Evolutionary conservation across 1,139 yeast genomes (phyloP), one percentile per base, ranked within the genome.

Genomic region (Debaryomyces sp.): DNA sequence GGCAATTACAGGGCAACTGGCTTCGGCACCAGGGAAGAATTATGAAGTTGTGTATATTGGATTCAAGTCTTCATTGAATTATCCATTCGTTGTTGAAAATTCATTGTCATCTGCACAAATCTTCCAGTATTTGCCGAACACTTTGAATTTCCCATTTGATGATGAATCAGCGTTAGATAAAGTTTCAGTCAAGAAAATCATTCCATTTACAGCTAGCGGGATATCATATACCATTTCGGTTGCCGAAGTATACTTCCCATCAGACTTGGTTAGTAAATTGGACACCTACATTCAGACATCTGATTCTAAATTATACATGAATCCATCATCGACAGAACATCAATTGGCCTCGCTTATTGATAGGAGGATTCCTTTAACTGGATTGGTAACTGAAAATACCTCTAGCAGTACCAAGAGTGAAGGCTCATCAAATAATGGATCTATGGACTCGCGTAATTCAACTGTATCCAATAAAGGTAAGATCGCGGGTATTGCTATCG

Each of bases 161-260:
- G 52, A 63, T 17, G 61, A 59, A 6, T 63, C 66, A 40, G 55
- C 67, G 1, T 46, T 52, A 37, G 66, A 66, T 50, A 53, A 67
- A 10, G 79, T 85, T 21, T 62, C 81, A 6, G 89, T 86, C 37
- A 71, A 72, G 52, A 80, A 84, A 65, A 74, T 87, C 58, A 81
- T 85, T 49, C 94, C 95, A 37, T 84, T 79, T 59, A 74, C 82
- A 3, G 78, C 87, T 2, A 54, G 59, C n/a, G 76, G 71, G 39
- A 64, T 73, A 51, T 60, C 68, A 42, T 87, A 87, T 63, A 78
- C 87, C 41, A 85, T 86, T 48, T 84, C 92, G 0, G 87, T 87
- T 52, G 94, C 94, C 15, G 89, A 85, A 63, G 87, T 86, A 46
- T 86, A 84, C 61, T 86, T 85, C 75, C 89, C 89, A 42, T 63